Base-by-base conservation (phyloP, 2,329 filamentous ascomycete genomes). In the Lachnellula hyalina region DNA sequence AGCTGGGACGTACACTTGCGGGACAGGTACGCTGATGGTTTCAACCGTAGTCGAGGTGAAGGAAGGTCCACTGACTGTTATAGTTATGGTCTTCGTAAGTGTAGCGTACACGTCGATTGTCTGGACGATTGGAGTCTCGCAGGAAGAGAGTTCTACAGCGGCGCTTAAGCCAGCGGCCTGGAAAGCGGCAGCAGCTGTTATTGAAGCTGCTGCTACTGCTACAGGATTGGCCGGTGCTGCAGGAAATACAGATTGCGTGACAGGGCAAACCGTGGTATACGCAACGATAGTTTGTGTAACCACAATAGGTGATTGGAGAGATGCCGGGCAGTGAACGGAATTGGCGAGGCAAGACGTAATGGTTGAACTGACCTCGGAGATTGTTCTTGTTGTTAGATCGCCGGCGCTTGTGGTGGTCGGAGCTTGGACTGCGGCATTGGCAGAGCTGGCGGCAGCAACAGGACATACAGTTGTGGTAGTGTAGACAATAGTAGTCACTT, bases 261-360 rank as follows among this genome's bases (percentile, higher is more conserved):
- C 47, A 2, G 59, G 56, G 49, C 54, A 61, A 5, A 59, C 49
- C 5, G 55, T 58, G 9, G 55, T 58, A 46, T 58, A 56, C 40
- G 52, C 32, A 19, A 54, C 36, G 23, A 58, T 52, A 4, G 47
- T 23, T 8, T 52, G 36, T 7, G 45, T 49, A 38, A 52, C 23
- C 11, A 55, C 38, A 19, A 55, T n/a, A 17, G 34, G 42, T 12
- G 41, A 28, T 4, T 42, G 38, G 36, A 52, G 47, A 34, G 41
- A 19, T 12, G 47, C n/a, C 2, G 44, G 48, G 38, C 51, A 54
- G 12, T 46, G 40, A 14, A 48, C 34, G 12, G 32, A 15, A 23
- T 51, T 12, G 19, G 48, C 41, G 11, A 19, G 25, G 19, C 53
- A 55, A 41, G 49, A 48, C 4, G 53, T 55, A 45, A 52, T 52